phyloP scores from a whole-genome alignment of 805 yeast species.

The Kuraishia ogatae region DNA sequence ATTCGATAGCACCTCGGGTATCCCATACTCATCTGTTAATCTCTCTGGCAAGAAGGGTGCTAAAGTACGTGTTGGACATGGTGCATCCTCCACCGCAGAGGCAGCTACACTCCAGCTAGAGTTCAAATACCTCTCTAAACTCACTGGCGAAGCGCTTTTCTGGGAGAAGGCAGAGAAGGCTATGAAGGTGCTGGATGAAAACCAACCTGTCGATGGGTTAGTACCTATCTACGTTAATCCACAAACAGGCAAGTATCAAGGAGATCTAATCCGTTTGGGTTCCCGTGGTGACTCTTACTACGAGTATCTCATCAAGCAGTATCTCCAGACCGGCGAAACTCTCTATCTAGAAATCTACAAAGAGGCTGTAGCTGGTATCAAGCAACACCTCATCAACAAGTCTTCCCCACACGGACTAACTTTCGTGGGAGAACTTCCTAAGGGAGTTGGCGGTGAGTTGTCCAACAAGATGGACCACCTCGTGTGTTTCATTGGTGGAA shows the following conservation, averaged over 20 bases:
- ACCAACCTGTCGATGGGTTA: conserved; percentile 61
- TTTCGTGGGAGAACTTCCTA: conserved; percentile 70
- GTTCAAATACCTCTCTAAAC: conserved; percentile 67
- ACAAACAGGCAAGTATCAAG: conserved; percentile 60
- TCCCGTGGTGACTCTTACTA: conserved; percentile 92
- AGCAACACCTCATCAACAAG: conserved; percentile 49
- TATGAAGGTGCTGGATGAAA: conserved; percentile 59
- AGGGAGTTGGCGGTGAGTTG: conserved; percentile 53
- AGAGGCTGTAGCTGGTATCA: conserved; percentile 71
- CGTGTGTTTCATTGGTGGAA: conserved; percentile 87
- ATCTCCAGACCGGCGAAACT: conserved; percentile 62
- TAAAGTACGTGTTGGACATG: conserved; percentile 54
- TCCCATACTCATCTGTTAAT: conserved; percentile 78
- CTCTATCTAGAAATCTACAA: conserved; percentile 68
- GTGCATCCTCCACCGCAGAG: conserved; percentile 86
- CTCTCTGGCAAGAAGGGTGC: conserved; percentile 54
- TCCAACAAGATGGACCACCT: conserved; percentile 84
- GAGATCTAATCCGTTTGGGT: conserved; percentile 66
- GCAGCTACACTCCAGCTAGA: conserved; percentile 83
- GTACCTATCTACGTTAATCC: conserved; percentile 79
- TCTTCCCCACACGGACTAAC: conserved; percentile 57
- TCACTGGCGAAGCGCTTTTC: conserved; percentile 72
- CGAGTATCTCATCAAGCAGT: conserved; percentile 82
- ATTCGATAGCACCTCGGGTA: conserved; percentile 54
- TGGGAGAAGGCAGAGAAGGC: conserved; percentile 77